Conservation (phyloP, 2,329 filamentous ascomycete genomes). For the Trichoderma sp. region DNA sequence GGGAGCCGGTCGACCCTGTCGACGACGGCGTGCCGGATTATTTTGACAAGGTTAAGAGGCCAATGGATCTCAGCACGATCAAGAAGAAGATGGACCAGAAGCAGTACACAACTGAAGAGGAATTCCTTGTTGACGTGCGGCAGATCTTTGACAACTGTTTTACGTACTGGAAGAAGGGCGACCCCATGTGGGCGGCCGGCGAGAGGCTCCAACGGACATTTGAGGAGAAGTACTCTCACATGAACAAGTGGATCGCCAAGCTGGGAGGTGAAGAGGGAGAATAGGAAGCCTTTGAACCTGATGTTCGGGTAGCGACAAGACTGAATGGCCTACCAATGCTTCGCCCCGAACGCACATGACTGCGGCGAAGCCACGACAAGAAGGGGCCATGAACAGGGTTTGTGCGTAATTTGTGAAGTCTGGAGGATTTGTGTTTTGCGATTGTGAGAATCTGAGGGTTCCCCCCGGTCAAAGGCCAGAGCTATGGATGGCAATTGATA, state of each 20-base stretch:
- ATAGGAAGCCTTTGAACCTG: slow-evolving; percentile 10
- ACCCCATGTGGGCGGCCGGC: slow-evolving; percentile 53
- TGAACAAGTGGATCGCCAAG: slow-evolving; percentile 59
- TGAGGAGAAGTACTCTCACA: slow-evolving; percentile 57
- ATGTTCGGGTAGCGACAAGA: background rate
- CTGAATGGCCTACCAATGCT: background rate
- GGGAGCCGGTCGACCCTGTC: slow-evolving; percentile 55
- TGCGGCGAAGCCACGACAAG: background rate
- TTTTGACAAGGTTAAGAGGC: slow-evolving; percentile 55
- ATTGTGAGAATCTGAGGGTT: background rate
- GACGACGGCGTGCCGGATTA: slow-evolving; percentile 60
- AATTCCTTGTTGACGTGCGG: slow-evolving; percentile 56
- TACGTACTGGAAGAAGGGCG: slow-evolving; percentile 57
- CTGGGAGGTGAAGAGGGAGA: slow-evolving; percentile 41
- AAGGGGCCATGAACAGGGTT: background rate
- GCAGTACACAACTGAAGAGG: slow-evolving; percentile 50
- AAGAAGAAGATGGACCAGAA: slow-evolving; percentile 56
- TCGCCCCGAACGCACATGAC: background rate
- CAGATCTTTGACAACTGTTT: slow-evolving; percentile 64
- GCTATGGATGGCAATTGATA: background rate
- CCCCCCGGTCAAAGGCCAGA: background rate
- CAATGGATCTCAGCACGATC: slow-evolving; percentile 61
- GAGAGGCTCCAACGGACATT: slow-evolving; percentile 57
- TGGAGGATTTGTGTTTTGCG: background rate
- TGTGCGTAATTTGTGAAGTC: background rate